Base-by-base conservation (phyloP, 371 early-diverging fungal genomes). In the Apophysomyces trapeziformis region DNA sequence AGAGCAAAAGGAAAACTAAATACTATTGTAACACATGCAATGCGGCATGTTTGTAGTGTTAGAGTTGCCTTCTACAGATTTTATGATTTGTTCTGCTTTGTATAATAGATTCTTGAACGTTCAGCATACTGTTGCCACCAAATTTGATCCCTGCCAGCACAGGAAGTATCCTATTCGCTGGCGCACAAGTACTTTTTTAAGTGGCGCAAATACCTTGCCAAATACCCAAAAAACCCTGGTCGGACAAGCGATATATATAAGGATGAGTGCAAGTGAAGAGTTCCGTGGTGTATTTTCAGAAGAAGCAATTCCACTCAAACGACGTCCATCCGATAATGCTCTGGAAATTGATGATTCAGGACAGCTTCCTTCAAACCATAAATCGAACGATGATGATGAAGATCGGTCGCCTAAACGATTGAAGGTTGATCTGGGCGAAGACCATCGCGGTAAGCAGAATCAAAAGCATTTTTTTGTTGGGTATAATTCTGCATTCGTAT, bases 401-500 rank as follows among this genome's bases (percentile, higher is more conserved):
- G 54, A 50, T 50, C 54, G 54, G 18, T 50, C 35, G 5, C 54
- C 18, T 9, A 50, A 50, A 50, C n/a, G 54, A 50, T 50, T 50
- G 54, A 50, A 21, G 21, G 21, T 50, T 50, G 54, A 50, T 50
- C 54, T 50, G 32, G n/a, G 54, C 21, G 54, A 50, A n/a, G 16
- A 9, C 9, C 21, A 50, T 21, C 21, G 5, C 21, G 16, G 54
- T 50, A 32, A 50, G 54, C 21, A 50, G 54, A n/a, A 50, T 21
- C 9, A 9, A 9, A 4, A 16, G 18, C n/a, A 21, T 16, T 14
- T 45, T 7, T 45, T 45, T 45, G 16, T 45, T 45, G 13, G 7
- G 9, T 45, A 26, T 6, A 45, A n/a, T 45, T 45, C 16, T 45
- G 13, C 21, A 18, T 18, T 1, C 32, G 54, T 50, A n/a, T 21